A percentile compares a stretch with the other conserved stretches of the same genome.
These are phyloP conservation scores for Calycina herbarum DNA, from an alignment of 2,329 filamentous ascomycete genomes.

Conservation along the genomic window DNA sequence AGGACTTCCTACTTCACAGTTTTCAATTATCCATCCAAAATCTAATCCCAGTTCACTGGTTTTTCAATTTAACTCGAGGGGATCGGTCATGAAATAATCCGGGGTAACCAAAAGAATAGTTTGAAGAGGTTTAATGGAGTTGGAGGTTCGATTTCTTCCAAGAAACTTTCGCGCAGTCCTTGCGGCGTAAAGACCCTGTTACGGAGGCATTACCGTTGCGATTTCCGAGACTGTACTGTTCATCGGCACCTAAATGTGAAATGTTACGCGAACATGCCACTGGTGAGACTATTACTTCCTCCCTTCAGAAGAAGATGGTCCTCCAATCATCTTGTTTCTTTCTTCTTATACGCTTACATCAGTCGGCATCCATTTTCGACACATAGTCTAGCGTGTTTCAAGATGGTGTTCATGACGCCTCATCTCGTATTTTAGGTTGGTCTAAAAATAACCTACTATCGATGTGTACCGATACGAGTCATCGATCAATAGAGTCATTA, in stretches of 20 bases:
- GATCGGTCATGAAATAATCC: too few species aligned
- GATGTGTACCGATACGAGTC: neutral
- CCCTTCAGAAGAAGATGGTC: neutral
- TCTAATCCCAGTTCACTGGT: too few species aligned
- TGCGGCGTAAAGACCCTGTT: too few species aligned
- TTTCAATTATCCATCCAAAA: neutral
- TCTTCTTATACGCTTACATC: neutral
- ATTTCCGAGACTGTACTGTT: neutral
- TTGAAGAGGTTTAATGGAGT: too few species aligned
- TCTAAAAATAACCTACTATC: constrained; percentile 3
- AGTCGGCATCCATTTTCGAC: neutral
- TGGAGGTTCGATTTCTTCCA: too few species aligned
- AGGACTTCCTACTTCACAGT: neutral
- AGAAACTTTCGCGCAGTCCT: too few species aligned
- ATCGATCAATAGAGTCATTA: neutral
- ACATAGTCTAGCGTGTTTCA: neutral
- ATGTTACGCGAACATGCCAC: neutral
- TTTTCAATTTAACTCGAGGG: too few species aligned
- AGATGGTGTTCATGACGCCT: neutral
- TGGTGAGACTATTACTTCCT: neutral
- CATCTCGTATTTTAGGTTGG: neutral
- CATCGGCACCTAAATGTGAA: neutral
- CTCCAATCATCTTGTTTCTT: neutral
- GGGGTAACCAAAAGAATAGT: too few species aligned
- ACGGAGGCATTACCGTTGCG: too few species aligned